These are phyloP conservation scores for Daldinia eschscholtzii DNA, from an alignment of 2,329 filamentous ascomycete species.

Conservation along the genomic window DNA sequence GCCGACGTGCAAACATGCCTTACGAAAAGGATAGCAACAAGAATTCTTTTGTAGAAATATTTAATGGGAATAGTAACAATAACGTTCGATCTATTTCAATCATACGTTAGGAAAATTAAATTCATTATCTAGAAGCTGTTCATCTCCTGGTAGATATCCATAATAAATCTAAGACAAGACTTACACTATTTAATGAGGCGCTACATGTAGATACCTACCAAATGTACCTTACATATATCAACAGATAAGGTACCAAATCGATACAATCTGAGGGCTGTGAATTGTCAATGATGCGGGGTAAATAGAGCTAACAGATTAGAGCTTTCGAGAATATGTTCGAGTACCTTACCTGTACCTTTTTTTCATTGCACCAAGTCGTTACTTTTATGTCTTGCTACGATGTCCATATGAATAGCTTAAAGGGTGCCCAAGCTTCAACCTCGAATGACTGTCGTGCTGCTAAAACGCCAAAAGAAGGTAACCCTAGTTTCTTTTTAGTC, in stretches of 20 bases:
- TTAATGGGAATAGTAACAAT: not conserved
- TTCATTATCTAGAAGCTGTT: no score
- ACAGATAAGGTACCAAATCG: not conserved
- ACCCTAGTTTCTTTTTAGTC: not conserved
- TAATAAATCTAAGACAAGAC: not conserved
- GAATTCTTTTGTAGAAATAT: not conserved
- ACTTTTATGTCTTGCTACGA: not conserved
- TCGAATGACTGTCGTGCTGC: not conserved
- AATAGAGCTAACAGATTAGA: not conserved
- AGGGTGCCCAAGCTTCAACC: not conserved
- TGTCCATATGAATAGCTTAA: not conserved
- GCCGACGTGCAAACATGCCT: not conserved
- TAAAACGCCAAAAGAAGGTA: not conserved
- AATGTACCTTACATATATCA: not conserved
- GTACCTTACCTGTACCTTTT: slow-evolving; percentile 1
- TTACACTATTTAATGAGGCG: not conserved
- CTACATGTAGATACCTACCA: not conserved
- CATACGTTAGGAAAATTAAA: no score
- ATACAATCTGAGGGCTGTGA: not conserved
- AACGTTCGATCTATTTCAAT: no score
- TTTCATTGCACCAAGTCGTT: not conserved
- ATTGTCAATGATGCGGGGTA: slow-evolving; percentile 2
- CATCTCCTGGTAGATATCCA: not conserved
- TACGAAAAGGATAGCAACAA: not conserved
- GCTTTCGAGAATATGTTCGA: not conserved